Evolutionary conservation across 2,329 filamentous ascomycete genomes (phyloP).

Genomic region (Aspergillus flavus): DNA sequence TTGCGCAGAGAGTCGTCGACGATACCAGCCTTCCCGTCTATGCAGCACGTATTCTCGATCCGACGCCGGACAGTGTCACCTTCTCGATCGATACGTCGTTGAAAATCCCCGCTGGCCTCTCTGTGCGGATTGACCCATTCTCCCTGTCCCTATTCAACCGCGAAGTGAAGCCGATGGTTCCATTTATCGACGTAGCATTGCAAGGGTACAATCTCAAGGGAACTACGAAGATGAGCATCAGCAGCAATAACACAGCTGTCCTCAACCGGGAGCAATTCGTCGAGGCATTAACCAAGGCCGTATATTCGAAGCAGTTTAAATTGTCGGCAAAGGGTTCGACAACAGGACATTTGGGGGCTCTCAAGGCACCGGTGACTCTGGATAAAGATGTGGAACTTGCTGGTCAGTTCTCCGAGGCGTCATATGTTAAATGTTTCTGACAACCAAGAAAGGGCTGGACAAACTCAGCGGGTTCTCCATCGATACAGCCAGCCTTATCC

Average conservation of each 20-base stretch:
- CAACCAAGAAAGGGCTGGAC: neutral
- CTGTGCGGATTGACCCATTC: neutral
- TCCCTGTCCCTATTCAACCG: neutral
- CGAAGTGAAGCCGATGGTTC: neutral
- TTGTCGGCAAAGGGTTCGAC: neutral
- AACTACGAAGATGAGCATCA: neutral
- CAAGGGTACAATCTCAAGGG: neutral
- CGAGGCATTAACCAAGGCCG: neutral
- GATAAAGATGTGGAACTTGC: neutral
- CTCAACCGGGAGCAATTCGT: neutral
- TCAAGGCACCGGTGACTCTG: neutral
- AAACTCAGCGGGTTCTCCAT: neutral
- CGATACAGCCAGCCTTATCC: neutral
- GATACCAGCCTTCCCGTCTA: neutral
- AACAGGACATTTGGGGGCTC: neutral
- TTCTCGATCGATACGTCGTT: neutral
- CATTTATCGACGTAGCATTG: neutral
- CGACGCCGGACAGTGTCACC: neutral
- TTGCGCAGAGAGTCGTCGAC: neutral
- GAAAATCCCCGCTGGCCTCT: neutral
- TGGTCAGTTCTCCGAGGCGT: neutral
- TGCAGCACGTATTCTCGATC: neutral
- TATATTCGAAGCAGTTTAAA: neutral
- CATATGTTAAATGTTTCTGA: neutral
- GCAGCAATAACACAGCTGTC: neutral